Evolutionary conservation across 371 early-diverging fungal species (phyloP), one percentile per base, ranked within the genome.

Genomic region (Rhizomucor miehei): DNA sequence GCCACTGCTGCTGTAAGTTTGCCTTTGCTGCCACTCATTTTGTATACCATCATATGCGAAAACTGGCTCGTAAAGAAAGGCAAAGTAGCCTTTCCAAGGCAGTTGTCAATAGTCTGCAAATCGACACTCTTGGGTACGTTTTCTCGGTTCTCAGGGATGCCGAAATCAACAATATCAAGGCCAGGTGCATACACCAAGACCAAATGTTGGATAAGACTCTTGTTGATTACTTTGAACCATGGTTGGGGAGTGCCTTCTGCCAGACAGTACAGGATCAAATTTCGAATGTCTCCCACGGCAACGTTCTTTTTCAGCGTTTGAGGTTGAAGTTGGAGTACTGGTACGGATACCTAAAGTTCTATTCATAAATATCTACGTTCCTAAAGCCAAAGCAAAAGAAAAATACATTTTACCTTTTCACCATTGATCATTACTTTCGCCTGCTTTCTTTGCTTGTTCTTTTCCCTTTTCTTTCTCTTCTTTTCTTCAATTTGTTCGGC

Each of bases 131-230:
- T 21, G 10, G 59, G 54, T 17, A 44, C 47, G 4, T 56, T 51
- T 0, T 53, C 48, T 3, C 59, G 60, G 13, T 48, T 44, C 11
- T 24, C 13, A 1, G 48, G 44, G 11, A 58, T 41, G 16, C 71
- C 66, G 53, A 77, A 74, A 12, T 60, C 59, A 16, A 54, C 45
- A 21, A 65, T 57, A 45, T 68, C 71, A 14, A 77, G 53, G 1
- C 75, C 78, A 24, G 62, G 70, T 19, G 62, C 69, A 54, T 54
- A 73, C 0, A 77, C 34, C 20, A 77, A 43, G 1, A 71, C 69
- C 2, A 68, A 6, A 17, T 66, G 62, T 6, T 70, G 49, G 11
- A 77, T 38, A 1, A 53, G 50, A 0, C 63, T 43, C 13, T 62
- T 60, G 14, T 73, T 52, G 36, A 60, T 52, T 21, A 77, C 49